Evolutionary conservation across 176 grass and related monocot species (phyloP).

Genomic region (Guadua angustifolia): DNA sequence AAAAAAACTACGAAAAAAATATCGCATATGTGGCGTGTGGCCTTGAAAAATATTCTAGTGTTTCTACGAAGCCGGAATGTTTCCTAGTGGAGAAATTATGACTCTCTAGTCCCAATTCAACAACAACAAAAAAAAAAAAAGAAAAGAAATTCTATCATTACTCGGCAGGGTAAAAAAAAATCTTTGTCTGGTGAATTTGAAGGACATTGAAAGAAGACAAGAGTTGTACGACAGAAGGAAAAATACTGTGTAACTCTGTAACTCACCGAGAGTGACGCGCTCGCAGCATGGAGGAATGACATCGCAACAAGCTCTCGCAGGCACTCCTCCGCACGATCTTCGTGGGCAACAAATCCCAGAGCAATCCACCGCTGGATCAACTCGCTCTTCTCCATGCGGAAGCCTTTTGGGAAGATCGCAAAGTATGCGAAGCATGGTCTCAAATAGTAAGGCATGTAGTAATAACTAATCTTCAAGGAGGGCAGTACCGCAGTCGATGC

Average conservation of each 20-base stretch:
- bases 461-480: slow-evolving; percentile 27
- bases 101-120: too few relatives aligned
- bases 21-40: too few relatives aligned
- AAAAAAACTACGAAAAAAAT: too few relatives aligned
- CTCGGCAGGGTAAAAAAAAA: too few relatives aligned
- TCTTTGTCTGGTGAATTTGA: too few relatives aligned
- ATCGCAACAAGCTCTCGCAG: neutral
- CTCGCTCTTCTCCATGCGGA: neutral
- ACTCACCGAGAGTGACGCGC: neutral
- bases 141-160: too few relatives aligned
- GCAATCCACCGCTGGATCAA: slow-evolving; percentile 20
- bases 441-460: slow-evolving; percentile 12
- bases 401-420: neutral
- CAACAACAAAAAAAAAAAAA: too few relatives aligned
- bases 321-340: neutral
- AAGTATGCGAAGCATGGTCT: neutral
- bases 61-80: too few relatives aligned
- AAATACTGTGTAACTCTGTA: neutral
- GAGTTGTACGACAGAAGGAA: too few relatives aligned
- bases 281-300: slow-evolving; percentile 4
- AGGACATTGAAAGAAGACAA: too few relatives aligned
- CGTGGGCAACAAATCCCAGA: neutral
- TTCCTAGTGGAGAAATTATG: too few relatives aligned
- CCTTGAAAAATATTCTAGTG: too few relatives aligned
- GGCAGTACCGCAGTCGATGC: neutral